Percentiles rank a stretch among this genome's conserved stretches.
Conservation (phyloP, 148 eudicot genomes). For the Rhododendron williamsianum region DNA sequence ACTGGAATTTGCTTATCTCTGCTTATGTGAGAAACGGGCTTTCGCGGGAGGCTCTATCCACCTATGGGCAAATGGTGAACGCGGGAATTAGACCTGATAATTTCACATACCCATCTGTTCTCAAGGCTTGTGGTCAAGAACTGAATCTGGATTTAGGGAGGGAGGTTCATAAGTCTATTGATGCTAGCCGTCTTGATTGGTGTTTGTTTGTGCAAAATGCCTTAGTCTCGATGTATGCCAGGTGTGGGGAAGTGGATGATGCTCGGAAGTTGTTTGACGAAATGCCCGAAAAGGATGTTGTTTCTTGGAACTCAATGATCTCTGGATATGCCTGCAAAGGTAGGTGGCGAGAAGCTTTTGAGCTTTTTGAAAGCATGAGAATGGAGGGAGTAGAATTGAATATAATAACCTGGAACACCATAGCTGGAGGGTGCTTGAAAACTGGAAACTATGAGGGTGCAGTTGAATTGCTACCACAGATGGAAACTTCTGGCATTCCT, state of each 20-base stretch:
- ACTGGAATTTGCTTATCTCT: constrained; percentile 81
- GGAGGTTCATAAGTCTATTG: constrained; percentile 48
- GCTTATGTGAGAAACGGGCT: constrained; percentile 49
- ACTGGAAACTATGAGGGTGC: constrained; percentile 49
- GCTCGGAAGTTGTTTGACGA: constrained; percentile 56
- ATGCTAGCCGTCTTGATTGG: constrained; percentile 24
- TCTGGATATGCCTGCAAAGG: constrained; percentile 58
- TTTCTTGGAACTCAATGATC: constrained; percentile 84
- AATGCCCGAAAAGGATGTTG: constrained; percentile 46
- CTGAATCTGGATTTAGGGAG: constrained; percentile 47
- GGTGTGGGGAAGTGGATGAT: constrained; percentile 62
- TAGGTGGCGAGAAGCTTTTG: constrained; percentile 58
- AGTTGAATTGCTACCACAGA: constrained; percentile 46
- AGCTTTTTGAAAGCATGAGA: constrained; percentile 50
- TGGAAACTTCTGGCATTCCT: constrained; percentile 32
- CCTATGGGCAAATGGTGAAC: constrained; percentile 51
- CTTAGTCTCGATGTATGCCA: constrained; percentile 69
- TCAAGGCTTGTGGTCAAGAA: constrained; percentile 75
- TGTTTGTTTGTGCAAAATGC: constrained; percentile 66
- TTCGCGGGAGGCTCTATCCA: constrained; percentile 39
- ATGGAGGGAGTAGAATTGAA: constrained; percentile 36
- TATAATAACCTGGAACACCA: constrained; percentile 68
- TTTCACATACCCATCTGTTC: constrained; percentile 68
- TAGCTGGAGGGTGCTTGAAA: constrained; percentile 70
- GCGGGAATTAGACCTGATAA: constrained; percentile 58